These are phyloP conservation scores for Citrus inodora DNA, from an alignment of 345 rosid species.

Conservation along the genomic window DNA sequence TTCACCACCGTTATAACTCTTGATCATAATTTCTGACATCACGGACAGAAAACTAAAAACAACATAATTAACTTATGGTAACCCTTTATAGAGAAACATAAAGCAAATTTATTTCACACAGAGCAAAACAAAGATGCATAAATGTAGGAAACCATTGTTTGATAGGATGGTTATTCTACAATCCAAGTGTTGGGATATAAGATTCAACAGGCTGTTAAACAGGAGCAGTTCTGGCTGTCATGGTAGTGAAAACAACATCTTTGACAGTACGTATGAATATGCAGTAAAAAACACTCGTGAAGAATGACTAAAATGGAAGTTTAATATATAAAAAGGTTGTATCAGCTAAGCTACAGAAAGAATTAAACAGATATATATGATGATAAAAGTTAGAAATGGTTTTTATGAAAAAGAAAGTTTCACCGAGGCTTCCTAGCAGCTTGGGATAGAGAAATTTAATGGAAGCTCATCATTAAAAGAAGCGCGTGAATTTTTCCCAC, in stretches of 20 bases:
- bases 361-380: neutral
- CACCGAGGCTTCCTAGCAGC: neutral
- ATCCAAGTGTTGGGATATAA: neutral
- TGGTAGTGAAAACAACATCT: neutral
- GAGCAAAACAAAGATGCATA: neutral
- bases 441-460: neutral
- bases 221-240: neutral
- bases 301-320: neutral
- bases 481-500: neutral
- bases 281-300: neutral
- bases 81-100: neutral
- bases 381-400: neutral
- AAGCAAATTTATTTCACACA: neutral
- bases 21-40: neutral
- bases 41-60: neutral
- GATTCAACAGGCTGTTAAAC: neutral
- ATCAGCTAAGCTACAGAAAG: neutral
- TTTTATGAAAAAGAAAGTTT: neutral
- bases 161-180: neutral
- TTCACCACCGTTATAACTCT: neutral
- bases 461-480: neutral
- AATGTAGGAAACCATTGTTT: neutral
- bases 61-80: neutral
- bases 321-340: neutral
- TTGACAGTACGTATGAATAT: neutral